phyloP scores from a whole-genome alignment of 371 early-diverging fungal species.

The Dinochytrium kinnereticum region DNA sequence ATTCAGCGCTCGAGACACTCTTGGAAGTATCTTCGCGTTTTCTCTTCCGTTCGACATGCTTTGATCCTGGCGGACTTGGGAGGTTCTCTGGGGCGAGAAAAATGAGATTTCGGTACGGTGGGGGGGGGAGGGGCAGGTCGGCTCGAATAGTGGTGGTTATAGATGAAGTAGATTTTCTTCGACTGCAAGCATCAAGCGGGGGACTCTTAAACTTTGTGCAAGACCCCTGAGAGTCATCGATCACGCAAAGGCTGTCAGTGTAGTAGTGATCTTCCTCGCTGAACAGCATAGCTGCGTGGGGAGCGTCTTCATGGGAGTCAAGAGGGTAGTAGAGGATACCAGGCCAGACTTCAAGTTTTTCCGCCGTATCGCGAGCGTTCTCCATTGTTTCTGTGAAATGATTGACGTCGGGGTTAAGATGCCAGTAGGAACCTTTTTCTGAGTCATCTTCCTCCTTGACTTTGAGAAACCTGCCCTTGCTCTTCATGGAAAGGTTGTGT shows the following conservation, averaged over 20 bases:
- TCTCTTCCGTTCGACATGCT: background rate
- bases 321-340: constrained; percentile 28
- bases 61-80: background rate
- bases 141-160: background rate
- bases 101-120: constrained; percentile 25
- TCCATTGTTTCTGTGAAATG: constrained; percentile 15
- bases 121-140: constrained; percentile 22
- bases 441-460: constrained; percentile 24
- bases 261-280: constrained; percentile 21
- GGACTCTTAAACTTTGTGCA: background rate
- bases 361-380: constrained; percentile 30
- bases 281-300: constrained; percentile 8
- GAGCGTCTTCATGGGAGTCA: background rate
- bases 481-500: constrained; percentile 40
- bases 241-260: constrained; percentile 12
- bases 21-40: constrained; percentile 3
- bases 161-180: background rate
- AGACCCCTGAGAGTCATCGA: constrained; percentile 9
- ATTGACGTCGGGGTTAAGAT: constrained; percentile 24
- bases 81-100: background rate
- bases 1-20: background rate
- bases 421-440: constrained; percentile 36
- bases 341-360: constrained; percentile 21
- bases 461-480: constrained; percentile 30
- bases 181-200: background rate